Base-by-base conservation (phyloP, 176 grass and related monocot species). In the Carex kokanica region DNA sequence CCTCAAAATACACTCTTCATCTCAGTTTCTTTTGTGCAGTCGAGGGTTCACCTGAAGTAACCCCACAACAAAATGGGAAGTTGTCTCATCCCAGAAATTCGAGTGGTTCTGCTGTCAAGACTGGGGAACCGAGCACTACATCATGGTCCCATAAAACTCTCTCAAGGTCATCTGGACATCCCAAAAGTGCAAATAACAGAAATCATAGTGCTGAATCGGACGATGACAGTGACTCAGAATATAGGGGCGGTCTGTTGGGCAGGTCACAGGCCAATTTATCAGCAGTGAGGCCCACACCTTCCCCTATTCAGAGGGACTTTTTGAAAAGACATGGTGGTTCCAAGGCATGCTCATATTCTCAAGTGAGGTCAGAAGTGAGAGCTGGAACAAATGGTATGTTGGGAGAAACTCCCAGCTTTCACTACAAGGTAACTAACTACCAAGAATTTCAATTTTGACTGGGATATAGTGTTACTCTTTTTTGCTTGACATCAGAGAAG, bases 361-460 rank as follows among this genome's bases (percentile, higher is more conserved):
- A 27, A 49, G 41, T 62, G 59, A 64, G 80, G 60, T 25, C 78
- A 64, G 80, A 67, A 61, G 78, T 41, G 18, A 24, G 55, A 20
- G 17, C 57, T 61, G 78, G 60, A 64, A 61, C 68, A 27, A 93
- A 80, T 90, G 87, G 81, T 80, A 73, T 70, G 56, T 29, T 66
- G 43, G 90, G 74, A 83, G 86, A 34, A 64, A 78, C 57, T 78
- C 83, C 77, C 60, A 83, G 86, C 81, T 91, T 87, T 8, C 77
- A 74, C 8, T 69, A 78, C n/a, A 82, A 81, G 88, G 90, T 97
- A 94, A 94, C 84, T 97, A 94, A 94, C 84, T 87, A 64, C 34
- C 9, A 25, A 78, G 73, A n/a, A 55, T 93, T 87, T 79, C 74
- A 2, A 29, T 40, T 8, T 73, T 58, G 80, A 83, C 16, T 2